Conservation (phyloP, 352 stramenopile species). For the Phytophthora foliorum region DNA sequence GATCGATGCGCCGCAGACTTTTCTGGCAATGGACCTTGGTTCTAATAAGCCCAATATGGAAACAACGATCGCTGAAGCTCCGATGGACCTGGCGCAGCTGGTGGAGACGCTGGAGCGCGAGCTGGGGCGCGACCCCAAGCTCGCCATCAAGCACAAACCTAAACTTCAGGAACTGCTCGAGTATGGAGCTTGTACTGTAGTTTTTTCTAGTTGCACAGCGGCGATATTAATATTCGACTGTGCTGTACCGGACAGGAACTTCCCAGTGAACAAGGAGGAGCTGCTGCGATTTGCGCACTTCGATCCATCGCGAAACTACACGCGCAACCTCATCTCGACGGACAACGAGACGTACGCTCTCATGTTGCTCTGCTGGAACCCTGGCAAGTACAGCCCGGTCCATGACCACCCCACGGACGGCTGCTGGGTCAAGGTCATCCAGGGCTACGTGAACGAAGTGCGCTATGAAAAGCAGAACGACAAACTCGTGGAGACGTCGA, state of each 20-base stretch:
- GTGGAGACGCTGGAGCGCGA: constrained; percentile 63
- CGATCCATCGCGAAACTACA: constrained; percentile 91
- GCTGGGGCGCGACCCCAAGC: constrained; percentile 54
- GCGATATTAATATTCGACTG: not conserved
- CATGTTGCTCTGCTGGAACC: constrained; percentile 95
- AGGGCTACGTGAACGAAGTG: constrained; percentile 91
- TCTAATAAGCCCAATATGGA: not conserved
- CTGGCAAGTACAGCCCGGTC: constrained; percentile 90
- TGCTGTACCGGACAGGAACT: constrained; percentile 40
- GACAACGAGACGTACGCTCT: constrained; percentile 95
- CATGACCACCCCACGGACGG: constrained; percentile 95
- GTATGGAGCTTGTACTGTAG: constrained; percentile 24
- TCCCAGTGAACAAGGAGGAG: constrained; percentile 64
- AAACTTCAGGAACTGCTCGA: constrained; percentile 67
- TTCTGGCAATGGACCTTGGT: constrained; percentile 5
- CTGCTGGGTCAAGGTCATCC: constrained; percentile 92
- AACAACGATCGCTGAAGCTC: not conserved
- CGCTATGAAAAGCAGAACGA: constrained; percentile 73
- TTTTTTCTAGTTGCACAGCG: constrained; percentile 11
- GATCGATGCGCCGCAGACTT: constrained; percentile 1
- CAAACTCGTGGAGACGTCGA: constrained; percentile 69
- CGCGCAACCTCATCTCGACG: constrained; percentile 94
- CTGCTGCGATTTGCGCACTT: constrained; percentile 85
- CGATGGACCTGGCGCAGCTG: constrained; percentile 57
- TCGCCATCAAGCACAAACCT: constrained; percentile 71